Conservation (phyloP, 345 rosid genomes). For the Salix brachista region DNA sequence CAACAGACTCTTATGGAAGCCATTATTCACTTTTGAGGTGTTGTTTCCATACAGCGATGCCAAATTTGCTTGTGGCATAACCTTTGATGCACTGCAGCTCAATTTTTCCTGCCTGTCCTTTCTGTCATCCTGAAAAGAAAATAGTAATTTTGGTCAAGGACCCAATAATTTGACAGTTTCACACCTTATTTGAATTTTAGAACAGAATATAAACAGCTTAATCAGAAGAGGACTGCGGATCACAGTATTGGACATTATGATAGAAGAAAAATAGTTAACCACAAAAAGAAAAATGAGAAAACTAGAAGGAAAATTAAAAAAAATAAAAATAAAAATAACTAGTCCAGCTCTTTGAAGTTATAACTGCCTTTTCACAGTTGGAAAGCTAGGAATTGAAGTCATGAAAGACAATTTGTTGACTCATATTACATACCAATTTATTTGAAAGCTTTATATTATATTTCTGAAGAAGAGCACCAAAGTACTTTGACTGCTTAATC, state of each 20-base stretch:
- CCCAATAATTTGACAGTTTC: background rate
- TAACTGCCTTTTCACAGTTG: background rate
- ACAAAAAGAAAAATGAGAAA: background rate
- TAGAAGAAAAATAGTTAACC: background rate
- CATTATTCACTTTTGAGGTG: conserved; percentile 34
- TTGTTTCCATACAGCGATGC: conserved; percentile 70
- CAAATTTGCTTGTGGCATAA: conserved; percentile 52
- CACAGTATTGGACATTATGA: background rate
- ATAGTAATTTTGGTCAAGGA: conserved; percentile 5
- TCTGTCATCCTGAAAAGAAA: conserved; percentile 51
- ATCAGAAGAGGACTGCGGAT: background rate
- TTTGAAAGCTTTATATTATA: conserved; percentile 31
- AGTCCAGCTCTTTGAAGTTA: background rate
- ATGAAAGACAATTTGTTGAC: conserved; percentile 7
- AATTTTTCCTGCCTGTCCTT: conserved; percentile 32
- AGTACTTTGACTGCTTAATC: conserved; percentile 66
- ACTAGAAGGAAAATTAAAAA: background rate
- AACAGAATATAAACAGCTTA: background rate
- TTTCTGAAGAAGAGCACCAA: conserved; percentile 44
- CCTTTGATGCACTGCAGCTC: conserved; percentile 43
- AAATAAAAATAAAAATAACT: background rate
- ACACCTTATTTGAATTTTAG: background rate
- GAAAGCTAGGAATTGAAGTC: background rate
- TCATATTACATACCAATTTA: conserved; percentile 37
- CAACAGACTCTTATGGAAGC: conserved; percentile 30